Evolutionary conservation across 1,284 basidiomycete species (phyloP).

Genomic region (Rhodotorula sp.): DNA sequence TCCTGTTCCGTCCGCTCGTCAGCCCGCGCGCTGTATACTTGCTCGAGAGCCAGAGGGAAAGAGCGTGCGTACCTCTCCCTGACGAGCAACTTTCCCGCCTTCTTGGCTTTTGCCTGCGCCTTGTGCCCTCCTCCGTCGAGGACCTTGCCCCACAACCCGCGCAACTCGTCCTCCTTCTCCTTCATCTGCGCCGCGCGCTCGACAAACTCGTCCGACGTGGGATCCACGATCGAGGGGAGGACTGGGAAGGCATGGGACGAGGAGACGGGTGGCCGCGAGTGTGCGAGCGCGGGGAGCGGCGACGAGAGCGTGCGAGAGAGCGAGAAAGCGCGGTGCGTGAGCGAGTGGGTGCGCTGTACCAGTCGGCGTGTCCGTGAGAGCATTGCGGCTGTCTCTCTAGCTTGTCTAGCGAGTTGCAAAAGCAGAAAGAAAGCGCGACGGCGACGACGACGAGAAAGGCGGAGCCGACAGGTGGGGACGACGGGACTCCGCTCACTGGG

Average conservation of each 20-base stretch:
- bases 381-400: no score
- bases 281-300: background rate
- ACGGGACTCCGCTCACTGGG: no score
- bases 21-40: background rate
- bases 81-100: slow-evolving; percentile 34
- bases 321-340: background rate
- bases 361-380: no score
- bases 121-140: slow-evolving; percentile 30
- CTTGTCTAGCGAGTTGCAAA: no score
- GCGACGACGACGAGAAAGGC: no score
- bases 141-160: slow-evolving; percentile 5
- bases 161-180: slow-evolving; percentile 7
- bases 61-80: slow-evolving; percentile 19
- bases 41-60: background rate
- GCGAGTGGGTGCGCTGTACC: background rate
- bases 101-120: slow-evolving; percentile 16
- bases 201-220: slow-evolving; percentile 9
- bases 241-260: slow-evolving; percentile 8
- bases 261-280: background rate
- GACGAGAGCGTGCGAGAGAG: background rate
- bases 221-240: slow-evolving; percentile 27
- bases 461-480: no score
- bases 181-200: slow-evolving; percentile 14
- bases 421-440: no score
- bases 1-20: slow-evolving; percentile 49